Conservation (phyloP, 148 eudicot genomes). For the Camellia granthamiana region DNA sequence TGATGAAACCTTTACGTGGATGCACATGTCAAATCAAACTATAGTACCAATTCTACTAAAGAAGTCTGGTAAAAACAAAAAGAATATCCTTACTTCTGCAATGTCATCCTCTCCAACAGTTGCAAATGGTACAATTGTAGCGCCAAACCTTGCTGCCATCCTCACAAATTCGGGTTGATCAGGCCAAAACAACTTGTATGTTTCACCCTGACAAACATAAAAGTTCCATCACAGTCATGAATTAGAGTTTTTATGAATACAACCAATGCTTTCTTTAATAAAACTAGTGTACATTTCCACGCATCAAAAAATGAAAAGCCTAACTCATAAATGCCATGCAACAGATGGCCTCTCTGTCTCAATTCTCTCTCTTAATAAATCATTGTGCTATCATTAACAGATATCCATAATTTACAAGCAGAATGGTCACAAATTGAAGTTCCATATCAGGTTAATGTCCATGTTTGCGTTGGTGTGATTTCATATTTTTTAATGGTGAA, state of each 20-base stretch:
- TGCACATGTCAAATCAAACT: neutral
- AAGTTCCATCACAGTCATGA: neutral
- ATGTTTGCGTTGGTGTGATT: neutral
- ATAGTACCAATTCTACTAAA: neutral
- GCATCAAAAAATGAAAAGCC: neutral
- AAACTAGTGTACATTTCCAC: neutral
- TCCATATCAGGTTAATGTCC: neutral
- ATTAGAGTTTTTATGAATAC: neutral
- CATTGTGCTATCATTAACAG: neutral
- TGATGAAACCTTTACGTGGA: neutral
- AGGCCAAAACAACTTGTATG: constrained; percentile 88
- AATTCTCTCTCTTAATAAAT: neutral
- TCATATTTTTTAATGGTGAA: neutral
- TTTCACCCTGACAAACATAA: constrained; percentile 66
- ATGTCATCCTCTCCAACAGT: constrained; percentile 91
- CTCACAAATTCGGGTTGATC: constrained; percentile 88
- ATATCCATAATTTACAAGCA: neutral
- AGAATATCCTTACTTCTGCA: constrained; percentile 49
- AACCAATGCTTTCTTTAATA: neutral
- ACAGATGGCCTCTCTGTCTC: neutral
- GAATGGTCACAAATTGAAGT: neutral
- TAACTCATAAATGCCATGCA: neutral
- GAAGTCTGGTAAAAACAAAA: neutral
- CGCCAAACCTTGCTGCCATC: constrained; percentile 95
- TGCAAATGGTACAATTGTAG: constrained; percentile 94